Evolutionary conservation across 495 filamentous ascomycete genomes (phyloP), one percentile per base, ranked within the genome.

Genomic region (Tuber aestivum): DNA sequence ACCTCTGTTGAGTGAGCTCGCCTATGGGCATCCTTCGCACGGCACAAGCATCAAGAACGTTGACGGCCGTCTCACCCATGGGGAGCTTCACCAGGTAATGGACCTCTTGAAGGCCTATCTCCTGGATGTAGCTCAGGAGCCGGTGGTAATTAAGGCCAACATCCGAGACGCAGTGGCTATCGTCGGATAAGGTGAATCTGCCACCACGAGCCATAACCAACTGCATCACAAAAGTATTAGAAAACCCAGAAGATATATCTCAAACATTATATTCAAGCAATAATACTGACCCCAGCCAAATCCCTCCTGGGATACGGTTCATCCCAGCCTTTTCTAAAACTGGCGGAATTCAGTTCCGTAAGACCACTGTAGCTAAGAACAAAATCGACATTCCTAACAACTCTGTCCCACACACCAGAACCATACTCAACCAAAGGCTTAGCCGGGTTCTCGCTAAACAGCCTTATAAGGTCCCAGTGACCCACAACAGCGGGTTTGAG

Each of bases 391-490:
- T 98, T 98, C 71, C 94, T 86, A 71, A 87, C 74, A 2, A 94
- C 87, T 82, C 86, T 88, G 76, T 86, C 83, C 95, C 94, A 97
- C 5, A 97, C 93, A 0, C 84, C 85, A 10, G 84, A 84, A 0
- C 77, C 76, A 83, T 86, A 88, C 48, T 75, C 74, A 74, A 77
- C 85, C 71, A 94, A 86, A 73, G 88, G 88, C 68, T 86, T 82
- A 76, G 89, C 87, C 8, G 90, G 89, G 41, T 92, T 86, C 77
- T 90, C 87, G 78, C 91, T 93, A 82, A 93, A 88, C 77, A 99
- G 84, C 50, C 95, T 85, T 75, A 98, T 93, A 44, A 99, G 85
- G 85, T 99, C 95, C 84, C 97, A 96, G 84, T 99, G 95, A 18
- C 94, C 95, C 27, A 99, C 91, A 23, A 98, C 88, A 16, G 89